phyloP scores from a whole-genome alignment of 1,139 yeast genomes.

The Wickerhamomyces sp. region DNA sequence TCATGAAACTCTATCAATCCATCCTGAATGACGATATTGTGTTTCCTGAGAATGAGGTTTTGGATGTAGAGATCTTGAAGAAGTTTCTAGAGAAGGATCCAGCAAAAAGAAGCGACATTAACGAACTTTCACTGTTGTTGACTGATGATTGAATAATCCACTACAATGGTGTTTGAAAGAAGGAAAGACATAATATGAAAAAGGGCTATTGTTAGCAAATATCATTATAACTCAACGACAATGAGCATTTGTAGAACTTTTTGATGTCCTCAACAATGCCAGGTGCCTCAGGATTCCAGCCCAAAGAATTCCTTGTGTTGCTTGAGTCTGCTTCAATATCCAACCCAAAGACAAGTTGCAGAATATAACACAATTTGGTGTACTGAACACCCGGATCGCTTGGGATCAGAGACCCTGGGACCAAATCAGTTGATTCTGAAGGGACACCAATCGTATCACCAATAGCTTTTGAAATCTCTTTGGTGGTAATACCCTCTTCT shows the following conservation, averaged over 20 bases:
- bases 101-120: not conserved
- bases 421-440: not conserved
- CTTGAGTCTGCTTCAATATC: not conserved
- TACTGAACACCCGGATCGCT: not conserved
- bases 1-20: conserved; percentile 2
- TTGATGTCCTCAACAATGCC: not conserved
- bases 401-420: not conserved
- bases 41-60: not conserved
- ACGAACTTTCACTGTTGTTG: too few species aligned
- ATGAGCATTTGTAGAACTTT: too few species aligned
- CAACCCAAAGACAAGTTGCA: not conserved
- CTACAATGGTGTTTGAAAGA: too few species aligned
- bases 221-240: too few species aligned
- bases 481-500: not conserved
- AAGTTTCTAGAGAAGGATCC: not conserved
- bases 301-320: not conserved
- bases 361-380: too few species aligned
- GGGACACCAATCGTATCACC: not conserved
- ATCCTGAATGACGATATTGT: not conserved
- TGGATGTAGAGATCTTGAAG: not conserved
- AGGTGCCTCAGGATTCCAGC: not conserved
- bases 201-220: too few species aligned
- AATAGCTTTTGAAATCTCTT: not conserved
- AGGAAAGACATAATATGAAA: too few species aligned
- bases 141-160: too few species aligned